These are phyloP conservation scores for Yamadazyma sp. DNA, from an alignment of 805 yeast genomes.

Conservation along the genomic window DNA sequence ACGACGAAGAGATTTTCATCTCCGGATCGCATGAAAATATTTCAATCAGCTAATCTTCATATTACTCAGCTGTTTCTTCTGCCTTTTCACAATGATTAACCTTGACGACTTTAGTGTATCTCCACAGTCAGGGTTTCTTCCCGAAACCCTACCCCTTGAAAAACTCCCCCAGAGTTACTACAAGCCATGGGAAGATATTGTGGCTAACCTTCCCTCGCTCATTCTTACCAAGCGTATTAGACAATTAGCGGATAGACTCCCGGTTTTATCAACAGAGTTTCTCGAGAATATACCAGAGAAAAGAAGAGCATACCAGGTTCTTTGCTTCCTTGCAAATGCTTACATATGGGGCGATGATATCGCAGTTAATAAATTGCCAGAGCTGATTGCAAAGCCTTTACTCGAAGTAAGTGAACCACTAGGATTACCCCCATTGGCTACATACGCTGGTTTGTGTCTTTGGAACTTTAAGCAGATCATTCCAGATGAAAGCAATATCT, in stretches of 20 bases:
- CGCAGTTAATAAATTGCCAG: conserved; percentile 65
- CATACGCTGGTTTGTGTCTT: conserved; percentile 82
- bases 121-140: conserved; percentile 74
- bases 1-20: background rate
- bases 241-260: conserved; percentile 60
- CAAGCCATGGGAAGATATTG: conserved; percentile 76
- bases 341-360: conserved; percentile 81
- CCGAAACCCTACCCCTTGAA: conserved; percentile 61
- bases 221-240: conserved; percentile 66
- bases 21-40: conserved; percentile 2
- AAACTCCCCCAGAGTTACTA: conserved; percentile 61
- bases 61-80: background rate
- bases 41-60: background rate
- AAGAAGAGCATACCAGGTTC: conserved; percentile 77
- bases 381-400: conserved; percentile 69
- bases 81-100: conserved; percentile 18
- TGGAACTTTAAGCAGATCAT: conserved; percentile 80
- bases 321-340: conserved; percentile 82
- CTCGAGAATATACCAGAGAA: conserved; percentile 49
- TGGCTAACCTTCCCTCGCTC: conserved; percentile 66
- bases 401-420: conserved; percentile 54
- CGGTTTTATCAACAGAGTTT: conserved; percentile 50
- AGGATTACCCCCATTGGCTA: conserved; percentile 81
- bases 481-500: conserved; percentile 40
- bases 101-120: conserved; percentile 70